phyloP scores from a whole-genome alignment of 2,329 filamentous ascomycete species.

The Raffaelea ambrosiae region DNA sequence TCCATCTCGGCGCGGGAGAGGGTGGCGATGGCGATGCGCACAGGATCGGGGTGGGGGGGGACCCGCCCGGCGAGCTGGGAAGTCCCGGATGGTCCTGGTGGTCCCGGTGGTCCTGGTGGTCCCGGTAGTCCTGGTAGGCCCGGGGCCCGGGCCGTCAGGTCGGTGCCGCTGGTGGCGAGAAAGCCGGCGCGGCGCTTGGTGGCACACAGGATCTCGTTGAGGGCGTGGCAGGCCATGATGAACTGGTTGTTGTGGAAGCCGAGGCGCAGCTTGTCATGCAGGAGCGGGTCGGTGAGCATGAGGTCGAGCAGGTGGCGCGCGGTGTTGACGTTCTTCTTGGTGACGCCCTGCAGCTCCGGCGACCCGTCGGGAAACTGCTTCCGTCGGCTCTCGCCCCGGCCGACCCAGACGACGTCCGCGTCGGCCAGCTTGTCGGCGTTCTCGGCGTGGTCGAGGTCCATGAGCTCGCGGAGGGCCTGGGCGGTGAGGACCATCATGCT shows the following conservation, averaged over 20 bases:
- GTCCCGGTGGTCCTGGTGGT: no score
- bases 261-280: conserved; percentile 11
- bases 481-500: conserved; percentile 18
- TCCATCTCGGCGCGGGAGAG: conserved; percentile 11
- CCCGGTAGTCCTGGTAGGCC: no score
- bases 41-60: no score
- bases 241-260: conserved; percentile 19
- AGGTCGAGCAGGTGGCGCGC: conserved; percentile 11
- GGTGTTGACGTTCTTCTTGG: conserved; percentile 10
- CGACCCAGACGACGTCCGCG: no score
- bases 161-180: no score
- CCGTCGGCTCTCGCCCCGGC: no score
- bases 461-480: conserved; percentile 16
- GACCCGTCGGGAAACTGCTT: neutral
- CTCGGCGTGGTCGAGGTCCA: conserved; percentile 9
- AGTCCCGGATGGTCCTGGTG: no score
- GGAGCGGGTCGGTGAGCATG: conserved; percentile 10
- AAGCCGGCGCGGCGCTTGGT: no score
- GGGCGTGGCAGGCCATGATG: conserved; percentile 17
- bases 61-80: no score
- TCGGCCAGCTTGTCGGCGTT: neutral
- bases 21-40: neutral
- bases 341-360: conserved; percentile 11
- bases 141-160: no score
- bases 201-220: conserved; percentile 14